Evolutionary conservation across 345 rosid species (phyloP).

Genomic region (Linum usitatissimum): DNA sequence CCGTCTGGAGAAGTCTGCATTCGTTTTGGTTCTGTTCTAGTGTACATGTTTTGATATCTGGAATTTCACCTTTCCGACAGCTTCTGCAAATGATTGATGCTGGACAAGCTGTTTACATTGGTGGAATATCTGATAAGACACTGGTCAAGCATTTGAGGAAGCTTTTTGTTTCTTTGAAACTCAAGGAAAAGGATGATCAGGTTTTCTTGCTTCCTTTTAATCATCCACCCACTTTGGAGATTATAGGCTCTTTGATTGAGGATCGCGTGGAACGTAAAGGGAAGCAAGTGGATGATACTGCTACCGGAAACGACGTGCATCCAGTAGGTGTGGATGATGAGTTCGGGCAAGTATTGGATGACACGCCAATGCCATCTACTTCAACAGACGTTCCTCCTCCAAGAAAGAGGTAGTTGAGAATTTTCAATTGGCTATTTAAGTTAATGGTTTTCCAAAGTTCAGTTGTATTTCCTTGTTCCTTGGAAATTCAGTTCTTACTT

Average conservation of each 20-base stretch:
- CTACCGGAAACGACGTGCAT: conserved; percentile 19
- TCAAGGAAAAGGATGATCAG: conserved; percentile 58
- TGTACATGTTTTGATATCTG: background rate
- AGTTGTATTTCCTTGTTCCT: background rate
- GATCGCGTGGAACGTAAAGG: conserved; percentile 27
- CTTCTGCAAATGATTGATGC: conserved; percentile 78
- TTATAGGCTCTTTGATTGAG: conserved; percentile 50
- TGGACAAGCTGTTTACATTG: conserved; percentile 91
- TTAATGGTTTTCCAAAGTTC: background rate
- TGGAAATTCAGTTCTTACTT: background rate
- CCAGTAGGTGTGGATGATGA: conserved; percentile 15
- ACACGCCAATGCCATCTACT: conserved; percentile 21
- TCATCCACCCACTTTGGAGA: conserved; percentile 40
- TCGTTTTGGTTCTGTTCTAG: background rate
- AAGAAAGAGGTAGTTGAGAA: conserved; percentile 41
- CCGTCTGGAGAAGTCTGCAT: background rate
- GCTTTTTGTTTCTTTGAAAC: conserved; percentile 53
- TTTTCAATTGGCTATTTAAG: background rate
- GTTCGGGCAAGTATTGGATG: conserved; percentile 18
- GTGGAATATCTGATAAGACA: conserved; percentile 60
- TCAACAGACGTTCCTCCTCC: conserved; percentile 42
- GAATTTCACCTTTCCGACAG: conserved; percentile 19
- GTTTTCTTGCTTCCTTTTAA: conserved; percentile 50
- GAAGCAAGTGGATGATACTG: conserved; percentile 18
- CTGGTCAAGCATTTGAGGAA: conserved; percentile 52